Evolutionary conservation across 176 grass and related monocot genomes (phyloP), one percentile per base, ranked within the genome.

Genomic region (Paspalum notatum): DNA sequence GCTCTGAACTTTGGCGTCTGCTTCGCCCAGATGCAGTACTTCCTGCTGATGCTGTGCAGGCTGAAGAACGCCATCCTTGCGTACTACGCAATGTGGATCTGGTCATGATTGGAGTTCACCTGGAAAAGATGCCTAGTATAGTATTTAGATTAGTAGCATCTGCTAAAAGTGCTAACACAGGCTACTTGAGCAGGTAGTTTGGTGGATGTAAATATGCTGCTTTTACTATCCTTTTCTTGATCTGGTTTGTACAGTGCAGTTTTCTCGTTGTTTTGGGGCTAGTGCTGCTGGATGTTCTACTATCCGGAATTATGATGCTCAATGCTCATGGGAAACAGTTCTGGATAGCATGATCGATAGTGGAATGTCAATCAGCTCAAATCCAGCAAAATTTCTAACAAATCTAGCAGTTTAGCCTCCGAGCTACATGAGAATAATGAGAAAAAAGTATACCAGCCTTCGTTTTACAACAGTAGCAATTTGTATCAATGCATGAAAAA

Each of bases 81-180:
- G 0, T 89, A 81, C 82, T 89, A 89, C 20, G 87, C 82, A 5
- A 57, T 89, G 77, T 85, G 82, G 87, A 85, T 89, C 61, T 89
- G 82, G 87, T 89, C 87, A 64, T 89, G 54, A 81, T 72, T 68
- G 9, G 5, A 4, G 4, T 11, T 84, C 12, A n/a, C 6, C 18
- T 22, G 38, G 68, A 43, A 46, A 44, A 21, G 38, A 76, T 75
- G 76, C 56, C 5, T 27, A 60, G 6, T n/a, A n/a, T n/a, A n/a
- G n/a, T n/a, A n/a, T n/a, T 18, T 68, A 62, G 44, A 62, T 62
- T 5, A 54, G 25, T 26, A 9, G 4, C 26, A n/a, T n/a, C n/a
- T n/a, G n/a, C n/a, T n/a, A n/a, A n/a, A n/a, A n/a, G n/a, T 12
- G 71, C 16, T 64, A 65, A 40, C 59, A 14, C 38, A 38, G 38